Percentiles rank a stretch among this genome's conserved stretches.
These are phyloP conservation scores for Russula foetens DNA, from an alignment of 768 basidiomycete species.

Conservation along the genomic window DNA sequence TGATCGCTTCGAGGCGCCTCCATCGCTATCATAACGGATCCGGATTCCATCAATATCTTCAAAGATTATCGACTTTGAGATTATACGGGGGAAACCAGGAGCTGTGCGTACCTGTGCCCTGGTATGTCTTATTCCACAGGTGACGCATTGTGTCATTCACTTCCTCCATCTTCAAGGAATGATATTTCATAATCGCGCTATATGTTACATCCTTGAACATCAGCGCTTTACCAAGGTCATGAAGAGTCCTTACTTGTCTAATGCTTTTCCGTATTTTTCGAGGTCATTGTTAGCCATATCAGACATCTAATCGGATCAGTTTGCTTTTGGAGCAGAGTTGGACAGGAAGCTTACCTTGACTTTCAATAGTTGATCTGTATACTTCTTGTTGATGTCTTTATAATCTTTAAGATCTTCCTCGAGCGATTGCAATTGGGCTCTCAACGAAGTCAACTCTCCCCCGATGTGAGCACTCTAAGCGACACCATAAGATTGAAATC, in stretches of 20 bases:
- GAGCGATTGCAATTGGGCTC: constrained; percentile 54
- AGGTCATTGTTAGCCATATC: constrained; percentile 97
- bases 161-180: constrained; percentile 96
- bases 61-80: constrained; percentile 3
- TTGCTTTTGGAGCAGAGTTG: not conserved
- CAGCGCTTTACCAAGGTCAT: not conserved
- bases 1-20: constrained; percentile 79
- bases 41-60: constrained; percentile 96
- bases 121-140: constrained; percentile 98
- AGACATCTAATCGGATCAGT: constrained; percentile 56
- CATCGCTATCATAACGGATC: constrained; percentile 90
- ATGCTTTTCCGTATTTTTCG: constrained; percentile 95
- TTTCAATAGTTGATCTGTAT: constrained; percentile 85
- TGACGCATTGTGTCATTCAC: constrained; percentile 97
- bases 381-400: constrained; percentile 77
- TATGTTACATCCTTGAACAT: constrained; percentile 18
- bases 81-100: not conserved
- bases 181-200: constrained; percentile 99
- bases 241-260: constrained; percentile 70
- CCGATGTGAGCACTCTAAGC: constrained; percentile 66
- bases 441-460: constrained; percentile 73
- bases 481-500: not conserved
- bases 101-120: constrained; percentile 73
- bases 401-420: constrained; percentile 76
- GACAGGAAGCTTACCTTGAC: constrained; percentile 63